These are phyloP conservation scores for Penicillium angulare DNA, from an alignment of 495 filamentous ascomycete species.

Conservation along the genomic window DNA sequence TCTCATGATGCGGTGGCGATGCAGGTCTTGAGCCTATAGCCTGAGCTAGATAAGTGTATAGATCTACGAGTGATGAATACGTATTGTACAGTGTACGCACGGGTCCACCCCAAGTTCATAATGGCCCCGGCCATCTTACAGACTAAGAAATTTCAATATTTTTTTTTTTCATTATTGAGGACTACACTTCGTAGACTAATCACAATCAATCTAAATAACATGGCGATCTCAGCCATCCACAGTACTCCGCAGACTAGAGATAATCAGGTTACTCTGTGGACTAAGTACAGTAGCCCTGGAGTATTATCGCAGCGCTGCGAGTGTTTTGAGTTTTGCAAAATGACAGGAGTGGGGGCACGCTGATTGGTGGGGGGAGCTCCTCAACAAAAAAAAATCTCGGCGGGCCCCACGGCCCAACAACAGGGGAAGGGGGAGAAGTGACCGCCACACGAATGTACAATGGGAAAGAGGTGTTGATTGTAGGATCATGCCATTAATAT, in stretches of 20 bases:
- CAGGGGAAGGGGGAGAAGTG: background rate
- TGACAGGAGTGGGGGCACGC: slow-evolving; percentile 2
- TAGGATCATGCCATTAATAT: background rate
- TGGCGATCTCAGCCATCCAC: background rate
- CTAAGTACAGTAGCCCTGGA: background rate
- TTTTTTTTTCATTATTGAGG: too few relatives aligned
- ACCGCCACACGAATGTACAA: background rate
- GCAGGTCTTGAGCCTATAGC: background rate
- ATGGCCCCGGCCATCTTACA: too few relatives aligned
- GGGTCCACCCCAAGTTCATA: too few relatives aligned
- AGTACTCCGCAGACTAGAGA: background rate
- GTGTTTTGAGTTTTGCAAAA: slow-evolving; percentile 14
- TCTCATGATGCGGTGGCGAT: background rate
- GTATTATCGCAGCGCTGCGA: too few relatives aligned
- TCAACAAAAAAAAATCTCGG: slow-evolving; percentile 23
- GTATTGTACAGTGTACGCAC: too few relatives aligned
- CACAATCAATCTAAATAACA: background rate
- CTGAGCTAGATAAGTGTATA: slow-evolving; percentile 1
- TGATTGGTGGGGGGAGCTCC: slow-evolving; percentile 15
- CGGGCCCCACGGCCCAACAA: slow-evolving; percentile 22
- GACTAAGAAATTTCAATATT: too few relatives aligned
- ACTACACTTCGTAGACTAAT: too few relatives aligned
- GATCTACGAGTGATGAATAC: slow-evolving; percentile 20
- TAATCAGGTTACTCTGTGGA: too few relatives aligned
- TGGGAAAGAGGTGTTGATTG: too few relatives aligned